phyloP scores from a whole-genome alignment of 306 rosid genomes.

The Herpetospermum pedunculosum region DNA sequence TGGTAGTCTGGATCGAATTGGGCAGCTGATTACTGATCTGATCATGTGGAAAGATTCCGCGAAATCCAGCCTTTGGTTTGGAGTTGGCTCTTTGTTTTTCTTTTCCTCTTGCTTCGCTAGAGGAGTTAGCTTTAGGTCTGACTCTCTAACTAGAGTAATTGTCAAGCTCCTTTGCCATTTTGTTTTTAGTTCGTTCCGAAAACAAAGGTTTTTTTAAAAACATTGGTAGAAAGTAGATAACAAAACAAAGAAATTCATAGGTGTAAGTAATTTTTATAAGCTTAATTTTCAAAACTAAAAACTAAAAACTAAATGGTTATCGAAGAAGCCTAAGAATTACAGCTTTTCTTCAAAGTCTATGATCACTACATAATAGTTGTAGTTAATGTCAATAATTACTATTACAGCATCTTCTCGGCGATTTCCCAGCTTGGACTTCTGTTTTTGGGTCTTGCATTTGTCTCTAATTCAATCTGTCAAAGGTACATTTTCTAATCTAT shows the following conservation, averaged over 20 bases:
- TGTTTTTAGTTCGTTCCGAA: too few species aligned
- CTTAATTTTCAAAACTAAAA: too few species aligned
- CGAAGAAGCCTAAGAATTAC: too few species aligned
- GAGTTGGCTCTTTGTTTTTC: slow-evolving; percentile 49
- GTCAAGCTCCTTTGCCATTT: too few species aligned
- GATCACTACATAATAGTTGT: too few species aligned
- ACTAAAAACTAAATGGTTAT: too few species aligned
- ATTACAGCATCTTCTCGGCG: slow-evolving; percentile 69
- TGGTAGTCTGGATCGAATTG: slow-evolving; percentile 38
- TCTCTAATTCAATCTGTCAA: slow-evolving; percentile 48
- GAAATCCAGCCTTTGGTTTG: slow-evolving; percentile 78
- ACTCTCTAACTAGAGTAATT: not conserved
- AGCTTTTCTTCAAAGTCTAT: too few species aligned
- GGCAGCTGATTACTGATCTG: slow-evolving; percentile 46
- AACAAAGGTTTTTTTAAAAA: too few species aligned
- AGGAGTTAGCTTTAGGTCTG: slow-evolving; percentile 54
- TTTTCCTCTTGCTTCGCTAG: slow-evolving; percentile 57
- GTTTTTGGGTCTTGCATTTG: slow-evolving; percentile 52
- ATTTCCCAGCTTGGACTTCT: slow-evolving; percentile 55
- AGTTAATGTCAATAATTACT: too few species aligned
- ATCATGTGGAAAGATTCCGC: slow-evolving; percentile 81
- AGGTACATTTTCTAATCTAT: slow-evolving; percentile 28
- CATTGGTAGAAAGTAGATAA: too few species aligned
- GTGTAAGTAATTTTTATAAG: too few species aligned
- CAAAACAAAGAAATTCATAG: too few species aligned